Conservation (phyloP, 192 early-diverging fungal genomes). For the Coemansia sp. region DNA sequence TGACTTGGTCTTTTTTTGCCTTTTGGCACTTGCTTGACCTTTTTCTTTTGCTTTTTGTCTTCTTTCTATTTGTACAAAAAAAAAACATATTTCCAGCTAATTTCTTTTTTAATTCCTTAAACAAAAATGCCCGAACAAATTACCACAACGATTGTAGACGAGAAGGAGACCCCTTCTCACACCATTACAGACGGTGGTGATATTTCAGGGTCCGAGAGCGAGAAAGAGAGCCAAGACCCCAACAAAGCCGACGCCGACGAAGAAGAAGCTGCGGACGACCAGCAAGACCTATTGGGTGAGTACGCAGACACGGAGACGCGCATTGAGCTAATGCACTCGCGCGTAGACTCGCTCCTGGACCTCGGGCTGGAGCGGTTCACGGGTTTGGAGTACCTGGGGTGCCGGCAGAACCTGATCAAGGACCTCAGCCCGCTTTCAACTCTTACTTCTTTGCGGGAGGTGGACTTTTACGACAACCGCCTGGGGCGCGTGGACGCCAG, state of each 20-base stretch:
- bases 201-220: background rate
- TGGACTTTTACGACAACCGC: conserved; percentile 97
- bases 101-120: too few species aligned
- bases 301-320: conserved; percentile 17
- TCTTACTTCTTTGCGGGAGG: conserved; percentile 65
- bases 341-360: conserved; percentile 16
- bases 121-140: background rate
- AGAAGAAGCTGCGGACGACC: background rate
- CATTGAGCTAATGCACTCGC: conserved; percentile 48
- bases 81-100: too few species aligned
- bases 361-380: conserved; percentile 29
- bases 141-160: background rate
- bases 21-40: too few species aligned
- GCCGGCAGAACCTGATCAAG: conserved; percentile 83
- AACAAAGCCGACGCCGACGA: background rate
- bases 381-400: conserved; percentile 62
- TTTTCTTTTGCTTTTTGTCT: too few species aligned
- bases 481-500: conserved; percentile 68
- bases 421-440: conserved; percentile 63
- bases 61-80: too few species aligned
- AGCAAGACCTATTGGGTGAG: conserved; percentile 15
- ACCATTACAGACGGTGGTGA: background rate
- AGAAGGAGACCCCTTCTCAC: background rate
- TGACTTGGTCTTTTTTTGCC: too few species aligned
- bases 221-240: background rate